Conservation (phyloP, 1,284 basidiomycete species). For the Paramarasmius palmivorus region DNA sequence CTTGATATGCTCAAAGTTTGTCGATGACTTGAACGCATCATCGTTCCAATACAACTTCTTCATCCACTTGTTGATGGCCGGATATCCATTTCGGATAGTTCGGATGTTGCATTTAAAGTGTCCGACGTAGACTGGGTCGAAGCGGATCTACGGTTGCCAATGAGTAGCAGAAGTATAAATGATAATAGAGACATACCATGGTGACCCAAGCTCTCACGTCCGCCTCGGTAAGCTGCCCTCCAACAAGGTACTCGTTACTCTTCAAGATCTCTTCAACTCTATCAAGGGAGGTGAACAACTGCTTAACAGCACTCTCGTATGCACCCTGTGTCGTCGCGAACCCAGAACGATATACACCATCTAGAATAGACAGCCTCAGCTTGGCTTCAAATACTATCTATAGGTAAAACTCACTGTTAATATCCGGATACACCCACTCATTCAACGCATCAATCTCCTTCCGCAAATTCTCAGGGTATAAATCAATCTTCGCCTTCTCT, state of each 20-base stretch:
- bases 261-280: constrained; percentile 76
- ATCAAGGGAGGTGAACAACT: constrained; percentile 80
- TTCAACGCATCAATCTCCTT: constrained; percentile 50
- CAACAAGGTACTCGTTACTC: constrained; percentile 84
- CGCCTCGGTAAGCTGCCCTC: constrained; percentile 85
- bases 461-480: background rate
- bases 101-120: constrained; percentile 96
- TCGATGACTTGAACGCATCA: constrained; percentile 86
- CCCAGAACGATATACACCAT: constrained; percentile 88
- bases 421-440: constrained; percentile 81
- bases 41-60: constrained; percentile 91
- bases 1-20: constrained; percentile 89
- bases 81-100: constrained; percentile 78
- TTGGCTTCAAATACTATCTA: too few species aligned
- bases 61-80: constrained; percentile 83
- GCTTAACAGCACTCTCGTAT: constrained; percentile 75
- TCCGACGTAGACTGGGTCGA: constrained; percentile 85
- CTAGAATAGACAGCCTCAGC: too few species aligned
- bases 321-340: constrained; percentile 85
- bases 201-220: constrained; percentile 92
- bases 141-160: constrained; percentile 42
- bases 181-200: constrained; percentile 54
- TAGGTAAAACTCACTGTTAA: constrained; percentile 65
- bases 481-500: constrained; percentile 1
- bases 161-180: background rate